Conservation (phyloP, 306 rosid genomes). For the Prunus mongolica region DNA sequence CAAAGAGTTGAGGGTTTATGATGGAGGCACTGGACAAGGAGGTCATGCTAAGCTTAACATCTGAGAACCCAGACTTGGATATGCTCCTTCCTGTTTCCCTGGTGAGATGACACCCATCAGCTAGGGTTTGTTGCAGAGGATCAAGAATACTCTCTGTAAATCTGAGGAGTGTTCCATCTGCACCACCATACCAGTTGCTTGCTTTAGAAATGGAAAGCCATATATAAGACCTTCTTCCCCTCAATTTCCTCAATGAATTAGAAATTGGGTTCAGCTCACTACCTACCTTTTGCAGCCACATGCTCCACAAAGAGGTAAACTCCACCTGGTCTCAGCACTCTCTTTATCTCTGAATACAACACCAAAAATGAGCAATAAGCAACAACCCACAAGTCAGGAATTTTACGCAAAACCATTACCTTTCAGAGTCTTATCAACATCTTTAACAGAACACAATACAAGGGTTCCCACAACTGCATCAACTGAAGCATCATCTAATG, state of each 20-base stretch:
- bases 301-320: slow-evolving; percentile 71
- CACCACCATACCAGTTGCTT: slow-evolving; percentile 11
- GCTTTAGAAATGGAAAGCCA: neutral
- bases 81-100: slow-evolving; percentile 57
- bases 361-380: neutral
- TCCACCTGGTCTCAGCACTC: slow-evolving; percentile 84
- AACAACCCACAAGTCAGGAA: neutral
- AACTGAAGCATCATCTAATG: slow-evolving; percentile 76
- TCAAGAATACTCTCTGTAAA: slow-evolving; percentile 58
- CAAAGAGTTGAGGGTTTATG: slow-evolving; percentile 64
- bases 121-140: slow-evolving; percentile 64
- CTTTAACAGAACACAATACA: slow-evolving; percentile 83
- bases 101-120: slow-evolving; percentile 79
- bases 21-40: slow-evolving; percentile 44
- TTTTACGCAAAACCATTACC: slow-evolving; percentile 39
- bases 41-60: slow-evolving; percentile 45
- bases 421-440: slow-evolving; percentile 60
- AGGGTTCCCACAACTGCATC: slow-evolving; percentile 97
- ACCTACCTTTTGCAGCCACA: slow-evolving; percentile 75
- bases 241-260: slow-evolving; percentile 8
- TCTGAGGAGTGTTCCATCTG: slow-evolving; percentile 66
- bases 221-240: too few relatives aligned
- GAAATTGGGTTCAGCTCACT: slow-evolving; percentile 2
- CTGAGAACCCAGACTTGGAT: slow-evolving; percentile 62
- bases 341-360: slow-evolving; percentile 56